Conservation (phyloP, 192 early-diverging fungal genomes). For the Coemansia sp. region DNA sequence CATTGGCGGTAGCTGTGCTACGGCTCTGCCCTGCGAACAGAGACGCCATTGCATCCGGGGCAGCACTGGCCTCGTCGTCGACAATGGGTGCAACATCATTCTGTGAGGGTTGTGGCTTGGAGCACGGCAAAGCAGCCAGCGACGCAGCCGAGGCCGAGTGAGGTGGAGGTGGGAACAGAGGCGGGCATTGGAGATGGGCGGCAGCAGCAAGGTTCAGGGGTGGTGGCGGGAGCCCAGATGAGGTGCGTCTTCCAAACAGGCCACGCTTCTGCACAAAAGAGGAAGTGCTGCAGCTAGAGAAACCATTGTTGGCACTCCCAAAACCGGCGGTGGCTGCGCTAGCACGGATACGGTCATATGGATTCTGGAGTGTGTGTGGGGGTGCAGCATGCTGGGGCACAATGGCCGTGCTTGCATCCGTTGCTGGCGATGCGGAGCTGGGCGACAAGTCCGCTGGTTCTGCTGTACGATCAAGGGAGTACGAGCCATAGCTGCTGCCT, state of each 20-base stretch:
- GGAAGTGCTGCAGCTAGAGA: slow-evolving; percentile 5
- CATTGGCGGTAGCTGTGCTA: slow-evolving; percentile 45
- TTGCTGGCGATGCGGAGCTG: slow-evolving; percentile 4
- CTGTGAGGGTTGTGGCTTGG: slow-evolving; percentile 26
- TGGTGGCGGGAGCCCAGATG: slow-evolving; percentile 43
- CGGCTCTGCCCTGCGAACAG: slow-evolving; percentile 42
- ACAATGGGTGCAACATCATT: slow-evolving; percentile 22
- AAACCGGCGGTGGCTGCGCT: slow-evolving; percentile 4
- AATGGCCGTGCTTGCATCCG: slow-evolving; percentile 14
- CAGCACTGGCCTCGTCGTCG: slow-evolving; percentile 20
- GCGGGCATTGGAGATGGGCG: slow-evolving; percentile 37
- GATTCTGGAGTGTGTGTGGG: slow-evolving; percentile 7
- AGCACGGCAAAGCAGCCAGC: slow-evolving; percentile 13
- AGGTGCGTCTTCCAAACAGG: slow-evolving; percentile 44
- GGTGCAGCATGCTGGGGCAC: slow-evolving; percentile 9
- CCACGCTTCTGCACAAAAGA: slow-evolving; percentile 42
- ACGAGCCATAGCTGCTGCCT: neutral
- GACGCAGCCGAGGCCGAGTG: slow-evolving; percentile 31
- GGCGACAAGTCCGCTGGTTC: neutral
- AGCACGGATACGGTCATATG: slow-evolving; percentile 2
- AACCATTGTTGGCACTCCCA: slow-evolving; percentile 10
- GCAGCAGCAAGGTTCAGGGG: slow-evolving; percentile 43
- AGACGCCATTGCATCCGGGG: slow-evolving; percentile 17
- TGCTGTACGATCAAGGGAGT: neutral
- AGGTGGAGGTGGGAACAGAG: slow-evolving; percentile 26